Percentiles rank a stretch among this genome's conserved stretches.
Conservation (phyloP, 352 stramenopile species). For the Phytopythium delawarense region DNA sequence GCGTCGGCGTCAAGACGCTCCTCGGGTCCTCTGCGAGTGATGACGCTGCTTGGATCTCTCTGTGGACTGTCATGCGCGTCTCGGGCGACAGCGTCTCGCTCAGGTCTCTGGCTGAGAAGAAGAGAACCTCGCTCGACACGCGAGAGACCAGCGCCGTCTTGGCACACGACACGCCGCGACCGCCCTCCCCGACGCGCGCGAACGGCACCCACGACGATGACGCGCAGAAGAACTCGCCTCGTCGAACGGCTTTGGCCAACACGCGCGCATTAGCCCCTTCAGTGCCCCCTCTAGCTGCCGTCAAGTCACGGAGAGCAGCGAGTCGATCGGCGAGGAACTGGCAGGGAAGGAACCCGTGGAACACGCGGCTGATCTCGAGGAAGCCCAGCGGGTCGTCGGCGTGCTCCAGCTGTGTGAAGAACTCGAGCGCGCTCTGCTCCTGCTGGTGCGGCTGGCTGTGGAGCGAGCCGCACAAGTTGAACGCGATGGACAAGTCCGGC, state of each 20-base stretch:
- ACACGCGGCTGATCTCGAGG: slow-evolving; percentile 31
- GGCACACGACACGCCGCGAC: slow-evolving; percentile 28
- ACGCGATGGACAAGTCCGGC: slow-evolving; percentile 42
- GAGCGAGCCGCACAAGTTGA: slow-evolving; percentile 44
- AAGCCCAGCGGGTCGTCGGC: slow-evolving; percentile 44
- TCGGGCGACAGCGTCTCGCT: slow-evolving; percentile 22
- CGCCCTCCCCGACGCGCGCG: slow-evolving; percentile 18
- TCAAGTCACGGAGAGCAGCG: slow-evolving; percentile 3
- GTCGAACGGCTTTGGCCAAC: slow-evolving; percentile 22
- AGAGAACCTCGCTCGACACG: slow-evolving; percentile 41
- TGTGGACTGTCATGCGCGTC: slow-evolving; percentile 34
- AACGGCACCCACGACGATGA: slow-evolving; percentile 52
- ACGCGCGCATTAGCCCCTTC: neutral
- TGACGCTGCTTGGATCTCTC: slow-evolving; percentile 26
- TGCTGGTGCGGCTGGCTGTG: slow-evolving; percentile 15
- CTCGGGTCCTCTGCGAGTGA: slow-evolving; percentile 5
- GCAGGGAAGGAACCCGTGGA: slow-evolving; percentile 50
- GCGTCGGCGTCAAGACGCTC: neutral
- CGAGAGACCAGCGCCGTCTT: slow-evolving; percentile 42
- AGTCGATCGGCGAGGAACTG: slow-evolving; percentile 25
- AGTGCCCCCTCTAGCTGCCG: neutral
- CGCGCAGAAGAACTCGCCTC: slow-evolving; percentile 46
- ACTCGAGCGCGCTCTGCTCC: slow-evolving; percentile 26
- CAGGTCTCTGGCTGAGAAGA: slow-evolving; percentile 41
- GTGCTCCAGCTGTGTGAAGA: slow-evolving; percentile 57